Percentiles rank a stretch among this genome's conserved stretches.
These are phyloP conservation scores for Sarocladium oryzae DNA, from an alignment of 2,329 filamentous ascomycete genomes.

Conservation along the genomic window DNA sequence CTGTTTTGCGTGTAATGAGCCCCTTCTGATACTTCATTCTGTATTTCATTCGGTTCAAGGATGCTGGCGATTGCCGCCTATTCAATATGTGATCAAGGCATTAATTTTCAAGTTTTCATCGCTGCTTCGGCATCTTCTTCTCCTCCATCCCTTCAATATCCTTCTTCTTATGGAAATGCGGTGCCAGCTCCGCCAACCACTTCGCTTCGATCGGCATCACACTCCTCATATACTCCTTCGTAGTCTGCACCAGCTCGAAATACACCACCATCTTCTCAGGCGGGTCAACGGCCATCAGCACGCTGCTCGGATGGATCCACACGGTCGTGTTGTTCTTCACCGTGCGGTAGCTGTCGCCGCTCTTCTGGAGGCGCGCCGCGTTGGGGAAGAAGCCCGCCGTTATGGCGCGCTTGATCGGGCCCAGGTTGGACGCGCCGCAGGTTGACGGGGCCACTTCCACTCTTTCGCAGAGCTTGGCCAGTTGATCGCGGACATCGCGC, in stretches of 20 bases:
- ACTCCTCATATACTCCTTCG: constrained; percentile 88
- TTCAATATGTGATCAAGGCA: too few species aligned
- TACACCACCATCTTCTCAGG: constrained; percentile 78
- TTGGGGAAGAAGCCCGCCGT: constrained; percentile 94
- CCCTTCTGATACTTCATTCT: too few species aligned
- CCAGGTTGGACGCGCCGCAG: constrained; percentile 62
- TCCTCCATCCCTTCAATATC: constrained; percentile 79
- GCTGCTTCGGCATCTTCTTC: constrained; percentile 48
- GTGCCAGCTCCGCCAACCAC: constrained; percentile 85
- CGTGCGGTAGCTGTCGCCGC: constrained; percentile 83
- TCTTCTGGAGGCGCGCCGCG: constrained; percentile 73
- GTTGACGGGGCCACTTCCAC: constrained; percentile 74
- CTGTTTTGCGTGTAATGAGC: too few species aligned
- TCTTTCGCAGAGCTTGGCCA: constrained; percentile 85
- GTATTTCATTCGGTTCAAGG: too few species aligned
- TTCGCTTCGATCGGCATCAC: constrained; percentile 77
- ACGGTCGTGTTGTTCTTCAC: constrained; percentile 87
- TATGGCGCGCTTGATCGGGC: constrained; percentile 77
- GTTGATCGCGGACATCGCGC: constrained; percentile 85
- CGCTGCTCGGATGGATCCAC: constrained; percentile 83
- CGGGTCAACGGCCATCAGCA: constrained; percentile 71
- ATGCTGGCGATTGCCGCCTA: too few species aligned
- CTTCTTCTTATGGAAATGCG: constrained; percentile 90
- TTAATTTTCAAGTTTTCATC: too few species aligned
- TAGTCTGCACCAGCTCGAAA: constrained; percentile 74